Percentiles rank a stretch among this genome's conserved stretches.
These are phyloP conservation scores for Sporothrix pseudoabietina DNA, from an alignment of 2,329 filamentous ascomycete genomes.

Conservation along the genomic window DNA sequence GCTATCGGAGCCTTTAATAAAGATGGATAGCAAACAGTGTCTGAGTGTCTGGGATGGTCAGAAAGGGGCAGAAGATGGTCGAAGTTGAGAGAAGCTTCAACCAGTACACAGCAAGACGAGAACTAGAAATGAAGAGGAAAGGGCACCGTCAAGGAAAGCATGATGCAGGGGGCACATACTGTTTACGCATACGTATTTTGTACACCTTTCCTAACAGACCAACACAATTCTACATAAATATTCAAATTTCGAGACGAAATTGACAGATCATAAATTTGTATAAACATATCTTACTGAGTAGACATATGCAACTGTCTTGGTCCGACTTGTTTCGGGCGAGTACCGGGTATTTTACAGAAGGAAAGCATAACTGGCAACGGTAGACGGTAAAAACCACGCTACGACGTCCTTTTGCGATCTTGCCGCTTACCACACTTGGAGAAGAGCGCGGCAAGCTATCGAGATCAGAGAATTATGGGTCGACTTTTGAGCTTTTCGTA, in stretches of 20 bases:
- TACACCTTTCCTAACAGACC: not conserved
- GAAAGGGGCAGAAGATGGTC: not conserved
- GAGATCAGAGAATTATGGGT: conserved; percentile 2
- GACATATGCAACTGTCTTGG: too few species aligned
- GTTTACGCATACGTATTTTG: not conserved
- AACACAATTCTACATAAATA: not conserved
- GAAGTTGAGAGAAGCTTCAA: not conserved
- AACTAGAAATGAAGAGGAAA: not conserved
- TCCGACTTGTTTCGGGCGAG: too few species aligned
- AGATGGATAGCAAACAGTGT: not conserved
- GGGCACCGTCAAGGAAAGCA: not conserved
- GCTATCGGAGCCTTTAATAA: not conserved
- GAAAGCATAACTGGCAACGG: not conserved
- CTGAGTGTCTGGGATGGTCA: not conserved
- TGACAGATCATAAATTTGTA: not conserved
- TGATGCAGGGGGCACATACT: not conserved
- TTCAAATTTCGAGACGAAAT: not conserved
- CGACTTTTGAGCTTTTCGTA: not conserved
- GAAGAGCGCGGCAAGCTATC: not conserved
- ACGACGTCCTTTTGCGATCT: not conserved
- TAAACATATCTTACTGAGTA: not conserved
- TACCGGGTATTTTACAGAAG: not conserved
- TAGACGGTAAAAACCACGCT: not conserved
- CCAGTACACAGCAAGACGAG: not conserved
- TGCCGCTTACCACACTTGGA: not conserved